Evolutionary conservation across 306 rosid genomes (phyloP).

Genomic region (Bauhinia variegata): DNA sequence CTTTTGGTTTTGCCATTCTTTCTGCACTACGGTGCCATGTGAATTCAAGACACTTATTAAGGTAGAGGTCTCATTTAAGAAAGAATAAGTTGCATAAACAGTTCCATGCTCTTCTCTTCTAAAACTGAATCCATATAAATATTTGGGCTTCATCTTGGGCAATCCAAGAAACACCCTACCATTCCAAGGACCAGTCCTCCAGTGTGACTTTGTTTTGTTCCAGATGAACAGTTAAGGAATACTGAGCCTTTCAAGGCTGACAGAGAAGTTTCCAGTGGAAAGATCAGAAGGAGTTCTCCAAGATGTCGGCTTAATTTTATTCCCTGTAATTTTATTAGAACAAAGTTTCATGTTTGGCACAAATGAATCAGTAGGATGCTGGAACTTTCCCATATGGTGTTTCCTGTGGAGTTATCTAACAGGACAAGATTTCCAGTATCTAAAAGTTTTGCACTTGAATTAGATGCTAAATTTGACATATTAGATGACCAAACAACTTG

Average conservation of each 20-base stretch:
- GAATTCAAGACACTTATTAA: not conserved
- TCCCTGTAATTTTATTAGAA: no score
- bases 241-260: no score
- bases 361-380: no score
- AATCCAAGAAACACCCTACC: constrained; percentile 6
- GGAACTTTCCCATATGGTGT: not conserved
- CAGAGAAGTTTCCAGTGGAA: no score
- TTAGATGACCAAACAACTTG: constrained; percentile 50
- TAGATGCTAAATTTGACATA: constrained; percentile 23
- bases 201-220: not conserved
- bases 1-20: not conserved
- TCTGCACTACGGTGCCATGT: constrained; percentile 11
- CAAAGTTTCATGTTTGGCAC: no score
- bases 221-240: no score
- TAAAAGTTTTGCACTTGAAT: constrained; percentile 43
- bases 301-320: no score
- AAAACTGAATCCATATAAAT: constrained; percentile 1
- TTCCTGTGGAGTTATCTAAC: constrained; percentile 16
- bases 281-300: no score
- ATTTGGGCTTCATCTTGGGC: not conserved
- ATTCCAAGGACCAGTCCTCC: constrained; percentile 35
- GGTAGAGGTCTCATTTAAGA: not conserved
- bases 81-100: not conserved
- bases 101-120: not conserved
- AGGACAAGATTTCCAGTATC: constrained; percentile 48